phyloP scores from a whole-genome alignment of 2,329 filamentous ascomycete genomes.

The Phoma sp. region DNA sequence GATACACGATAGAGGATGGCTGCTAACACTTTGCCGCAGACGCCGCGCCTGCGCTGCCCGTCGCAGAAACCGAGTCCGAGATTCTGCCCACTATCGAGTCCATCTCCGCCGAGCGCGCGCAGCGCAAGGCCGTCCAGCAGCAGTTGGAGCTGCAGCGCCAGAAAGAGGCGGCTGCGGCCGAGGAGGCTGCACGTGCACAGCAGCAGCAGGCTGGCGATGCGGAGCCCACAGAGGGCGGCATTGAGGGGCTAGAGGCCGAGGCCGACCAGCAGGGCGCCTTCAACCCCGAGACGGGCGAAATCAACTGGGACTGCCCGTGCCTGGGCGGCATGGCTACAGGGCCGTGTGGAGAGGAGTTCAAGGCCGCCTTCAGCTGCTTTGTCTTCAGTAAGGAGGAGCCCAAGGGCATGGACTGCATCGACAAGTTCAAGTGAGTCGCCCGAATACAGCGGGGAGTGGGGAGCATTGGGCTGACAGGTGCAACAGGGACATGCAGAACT shows the following conservation, averaged over 20 bases:
- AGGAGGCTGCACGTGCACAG: conserved; percentile 12
- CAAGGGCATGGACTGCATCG: conserved; percentile 97
- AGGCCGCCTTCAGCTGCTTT: conserved; percentile 95
- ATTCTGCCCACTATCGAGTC: conserved; percentile 53
- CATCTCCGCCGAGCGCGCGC: conserved; percentile 50
- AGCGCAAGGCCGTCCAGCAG: conserved; percentile 39
- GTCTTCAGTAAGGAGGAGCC: conserved; percentile 94
- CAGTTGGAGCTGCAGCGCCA: conserved; percentile 37
- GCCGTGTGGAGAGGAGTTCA: conserved; percentile 95
- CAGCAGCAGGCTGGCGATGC: conserved; percentile 19
- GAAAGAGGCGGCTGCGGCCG: conserved; percentile 21
- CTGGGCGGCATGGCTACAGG: conserved; percentile 96
- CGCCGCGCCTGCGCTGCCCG: conserved; percentile 41
- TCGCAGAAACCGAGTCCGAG: conserved; percentile 51
- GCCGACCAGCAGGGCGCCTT: conserved; percentile 89
- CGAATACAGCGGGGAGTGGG: background rate
- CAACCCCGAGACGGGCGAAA: conserved; percentile 98
- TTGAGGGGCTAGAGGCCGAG: conserved; percentile 75
- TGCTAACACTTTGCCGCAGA: conserved; percentile 17
- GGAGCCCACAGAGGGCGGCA: conserved; percentile 38
- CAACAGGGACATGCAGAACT: conserved; percentile 89
- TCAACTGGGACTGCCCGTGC: conserved; percentile 99
- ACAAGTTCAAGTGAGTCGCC: conserved; percentile 85
- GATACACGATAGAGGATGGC: background rate
- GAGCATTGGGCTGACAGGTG: background rate